Base-by-base conservation (phyloP, 305 asterid species). In the Solanum hybrid region DNA sequence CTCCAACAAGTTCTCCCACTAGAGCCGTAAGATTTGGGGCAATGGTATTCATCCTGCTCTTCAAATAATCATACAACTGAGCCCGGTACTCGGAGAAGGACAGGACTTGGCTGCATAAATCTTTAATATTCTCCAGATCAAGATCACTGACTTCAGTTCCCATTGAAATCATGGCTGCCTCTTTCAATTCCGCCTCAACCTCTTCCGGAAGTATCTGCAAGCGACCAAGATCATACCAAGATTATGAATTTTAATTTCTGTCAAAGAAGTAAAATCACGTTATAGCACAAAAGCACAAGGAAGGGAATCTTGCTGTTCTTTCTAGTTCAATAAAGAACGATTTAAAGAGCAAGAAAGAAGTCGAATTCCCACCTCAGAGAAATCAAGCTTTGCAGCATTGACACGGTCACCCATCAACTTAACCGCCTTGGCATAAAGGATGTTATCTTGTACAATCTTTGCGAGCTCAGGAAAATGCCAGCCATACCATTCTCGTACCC, bases 381-480 rank as follows among this genome's bases (percentile, higher is more conserved):
- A 96, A 91, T 96, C 99, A 87, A 95, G 98, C 92, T 92, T 93
- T 86, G 98, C 95, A 90, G 99, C 99, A 93, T 92, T 94, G 81
- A 94, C 77, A 60, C 99, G 94, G 92, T 95, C 90, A 64, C 99
- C 99, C 99, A 97, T 97, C 94, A 97, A 92, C 92, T 95, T 95
- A 86, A 95, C 99, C 0, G 97, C 86, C 94, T 95, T 97, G 34
- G 99, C 95, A 92, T 96, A 96, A 31, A 89, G 93, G 87, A 97
- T 97, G 88, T 95, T 95, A 89, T 97, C 99, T 89, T 92, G 95
- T 27, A 97, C 92, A 78, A 97, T 97, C 97, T 96, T 97, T 4
- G 99, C 97, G 88, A 97, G 99, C 92, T 97, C 97, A 0, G 99
- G 99, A 85, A 97, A 97, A 94, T 97, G 99, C 99, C 99, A 97